Evolutionary conservation across 1,284 basidiomycete species (phyloP).

Genomic region (Tylopilus sp.): DNA sequence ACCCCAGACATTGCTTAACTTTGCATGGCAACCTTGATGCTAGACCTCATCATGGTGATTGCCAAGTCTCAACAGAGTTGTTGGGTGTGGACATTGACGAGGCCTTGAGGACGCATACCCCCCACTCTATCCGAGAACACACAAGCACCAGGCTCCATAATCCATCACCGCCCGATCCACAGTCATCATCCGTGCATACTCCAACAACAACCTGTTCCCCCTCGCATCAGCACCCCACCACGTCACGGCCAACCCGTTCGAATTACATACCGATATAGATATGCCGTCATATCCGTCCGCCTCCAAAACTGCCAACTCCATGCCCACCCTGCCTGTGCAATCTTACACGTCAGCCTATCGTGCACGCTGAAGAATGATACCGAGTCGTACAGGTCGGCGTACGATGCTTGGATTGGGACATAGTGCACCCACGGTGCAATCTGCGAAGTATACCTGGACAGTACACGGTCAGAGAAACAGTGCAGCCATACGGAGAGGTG

Average conservation of each 20-base stretch:
- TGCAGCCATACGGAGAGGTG: too few species aligned
- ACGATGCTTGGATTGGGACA: constrained; percentile 52
- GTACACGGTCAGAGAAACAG: not conserved
- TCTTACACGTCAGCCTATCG: constrained; percentile 51
- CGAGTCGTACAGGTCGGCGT: constrained; percentile 52
- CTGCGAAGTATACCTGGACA: constrained; percentile 37
- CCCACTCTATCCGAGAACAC: too few species aligned
- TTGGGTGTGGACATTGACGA: too few species aligned
- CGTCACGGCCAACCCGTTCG: not conserved
- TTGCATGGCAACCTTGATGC: too few species aligned
- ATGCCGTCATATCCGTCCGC: constrained; percentile 59
- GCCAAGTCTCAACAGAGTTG: too few species aligned
- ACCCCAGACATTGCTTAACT: too few species aligned
- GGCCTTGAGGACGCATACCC: too few species aligned
- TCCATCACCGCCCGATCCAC: constrained; percentile 24
- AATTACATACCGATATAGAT: constrained; percentile 49
- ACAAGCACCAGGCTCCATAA: constrained; percentile 13
- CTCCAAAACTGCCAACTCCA: constrained; percentile 64
- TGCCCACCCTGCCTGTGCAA: constrained; percentile 50
- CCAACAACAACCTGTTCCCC: constrained; percentile 36
- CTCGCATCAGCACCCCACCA: not conserved
- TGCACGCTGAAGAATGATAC: constrained; percentile 57
- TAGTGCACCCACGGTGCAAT: constrained; percentile 57
- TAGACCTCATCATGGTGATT: too few species aligned
- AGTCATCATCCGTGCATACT: constrained; percentile 26